Evolutionary conservation across 1,284 basidiomycete genomes (phyloP).

Genomic region (Moesziomyces sp.): DNA sequence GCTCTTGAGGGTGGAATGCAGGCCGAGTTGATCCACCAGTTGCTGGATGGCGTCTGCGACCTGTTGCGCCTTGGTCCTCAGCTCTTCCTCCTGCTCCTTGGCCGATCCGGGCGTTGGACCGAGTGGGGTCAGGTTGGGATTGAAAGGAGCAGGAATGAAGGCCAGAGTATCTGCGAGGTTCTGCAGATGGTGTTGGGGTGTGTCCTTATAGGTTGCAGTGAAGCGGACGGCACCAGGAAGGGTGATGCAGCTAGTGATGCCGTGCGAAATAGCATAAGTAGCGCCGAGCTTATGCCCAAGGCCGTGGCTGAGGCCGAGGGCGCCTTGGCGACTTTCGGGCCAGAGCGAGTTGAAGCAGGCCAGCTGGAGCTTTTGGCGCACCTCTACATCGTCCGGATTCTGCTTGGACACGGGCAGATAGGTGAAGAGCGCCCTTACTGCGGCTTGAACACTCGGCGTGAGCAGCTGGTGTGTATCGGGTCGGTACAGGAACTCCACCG

Average conservation of each 20-base stretch:
- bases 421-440: constrained; percentile 77
- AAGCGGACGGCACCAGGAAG: constrained; percentile 67
- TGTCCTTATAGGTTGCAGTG: constrained; percentile 23
- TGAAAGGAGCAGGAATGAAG: constrained; percentile 53
- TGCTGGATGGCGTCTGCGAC: constrained; percentile 49
- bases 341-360: constrained; percentile 81
- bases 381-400: constrained; percentile 73
- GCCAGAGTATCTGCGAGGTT: constrained; percentile 50
- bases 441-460: constrained; percentile 45
- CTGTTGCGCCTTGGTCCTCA: constrained; percentile 17
- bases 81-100: not conserved
- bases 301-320: constrained; percentile 78
- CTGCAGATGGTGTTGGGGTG: constrained; percentile 31
- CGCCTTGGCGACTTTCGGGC: constrained; percentile 73
- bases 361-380: constrained; percentile 77
- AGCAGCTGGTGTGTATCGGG: constrained; percentile 74
- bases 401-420: constrained; percentile 77
- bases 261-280: constrained; percentile 80
- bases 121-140: constrained; percentile 18
- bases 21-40: constrained; percentile 73
- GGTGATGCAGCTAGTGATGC: constrained; percentile 84
- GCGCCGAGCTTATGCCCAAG: constrained; percentile 77
- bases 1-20: constrained; percentile 73
- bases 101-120: constrained; percentile 1
- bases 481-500: constrained; percentile 79